Conservation (phyloP, 2,329 filamentous ascomycete genomes). For the Scopulariopsis brevicaulis region DNA sequence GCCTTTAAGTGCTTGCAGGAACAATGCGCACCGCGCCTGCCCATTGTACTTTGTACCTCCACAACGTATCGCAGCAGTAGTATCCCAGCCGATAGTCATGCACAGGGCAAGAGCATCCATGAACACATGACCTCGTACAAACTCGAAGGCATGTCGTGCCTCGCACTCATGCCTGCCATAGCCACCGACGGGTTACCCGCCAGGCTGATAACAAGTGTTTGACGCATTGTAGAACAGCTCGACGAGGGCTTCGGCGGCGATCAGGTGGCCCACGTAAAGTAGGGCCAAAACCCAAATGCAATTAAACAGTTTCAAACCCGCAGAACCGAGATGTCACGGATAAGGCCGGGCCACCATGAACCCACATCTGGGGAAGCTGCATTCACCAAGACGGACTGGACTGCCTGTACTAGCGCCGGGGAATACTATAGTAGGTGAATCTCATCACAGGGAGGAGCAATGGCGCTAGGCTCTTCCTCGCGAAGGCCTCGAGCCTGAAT, state of each 20-base stretch:
- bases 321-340: not conserved
- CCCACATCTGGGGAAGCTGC: not conserved
- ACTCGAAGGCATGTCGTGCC: too few relatives aligned
- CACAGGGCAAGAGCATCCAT: not conserved
- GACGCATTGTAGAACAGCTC: too few relatives aligned
- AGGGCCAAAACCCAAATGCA: too few relatives aligned
- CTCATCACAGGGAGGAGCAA: not conserved
- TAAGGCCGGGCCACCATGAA: not conserved
- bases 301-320: not conserved
- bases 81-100: not conserved
- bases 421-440: not conserved
- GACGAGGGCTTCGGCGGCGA: too few relatives aligned
- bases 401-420: not conserved
- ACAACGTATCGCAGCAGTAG: not conserved
- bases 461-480: not conserved
- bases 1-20: not conserved
- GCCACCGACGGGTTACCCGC: too few relatives aligned
- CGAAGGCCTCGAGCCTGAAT: not conserved
- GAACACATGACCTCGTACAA: not conserved
- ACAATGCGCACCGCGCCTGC: not conserved
- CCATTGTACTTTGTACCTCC: not conserved
- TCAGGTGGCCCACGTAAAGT: too few relatives aligned
- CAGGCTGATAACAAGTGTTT: too few relatives aligned
- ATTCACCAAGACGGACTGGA: not conserved
- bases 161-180: too few relatives aligned